These are phyloP conservation scores for Aureoboletus auriporus DNA, from an alignment of 768 basidiomycete genomes.

Conservation along the genomic window DNA sequence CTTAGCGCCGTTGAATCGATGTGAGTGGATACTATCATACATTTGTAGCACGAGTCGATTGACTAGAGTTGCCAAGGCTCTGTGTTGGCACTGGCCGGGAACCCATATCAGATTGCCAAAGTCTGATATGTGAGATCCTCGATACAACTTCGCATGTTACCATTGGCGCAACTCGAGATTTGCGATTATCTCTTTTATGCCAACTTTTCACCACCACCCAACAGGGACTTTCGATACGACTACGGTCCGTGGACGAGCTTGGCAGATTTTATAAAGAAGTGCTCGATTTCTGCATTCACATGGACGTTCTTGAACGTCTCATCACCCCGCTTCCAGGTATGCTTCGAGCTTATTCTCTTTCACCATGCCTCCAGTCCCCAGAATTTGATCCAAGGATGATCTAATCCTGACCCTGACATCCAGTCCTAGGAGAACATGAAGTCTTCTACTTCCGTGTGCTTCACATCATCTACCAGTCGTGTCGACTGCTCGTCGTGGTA, in stretches of 20 bases:
- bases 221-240: constrained; percentile 29
- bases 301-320: constrained; percentile 36
- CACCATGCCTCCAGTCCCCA: not conserved
- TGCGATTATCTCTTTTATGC: constrained; percentile 35
- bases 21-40: constrained; percentile 18
- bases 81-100: constrained; percentile 40
- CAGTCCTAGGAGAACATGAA: constrained; percentile 42
- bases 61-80: constrained; percentile 26
- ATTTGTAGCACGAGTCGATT: not conserved
- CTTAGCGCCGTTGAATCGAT: constrained; percentile 38
- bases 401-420: constrained; percentile 20
- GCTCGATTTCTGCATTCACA: constrained; percentile 26
- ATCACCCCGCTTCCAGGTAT: constrained; percentile 37
- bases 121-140: constrained; percentile 28
- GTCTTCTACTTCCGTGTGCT: constrained; percentile 40
- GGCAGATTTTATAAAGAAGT: constrained; percentile 34
- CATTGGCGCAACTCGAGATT: constrained; percentile 26
- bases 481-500: constrained; percentile 36
- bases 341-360: constrained; percentile 5
- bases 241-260: constrained; percentile 25
- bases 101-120: constrained; percentile 35
- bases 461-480: constrained; percentile 37
- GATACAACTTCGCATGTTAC: constrained; percentile 23
- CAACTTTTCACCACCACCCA: constrained; percentile 34
- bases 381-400: not conserved